phyloP scores from a whole-genome alignment of 2,329 filamentous ascomycete species.

The Aspergillus alliaceus region DNA sequence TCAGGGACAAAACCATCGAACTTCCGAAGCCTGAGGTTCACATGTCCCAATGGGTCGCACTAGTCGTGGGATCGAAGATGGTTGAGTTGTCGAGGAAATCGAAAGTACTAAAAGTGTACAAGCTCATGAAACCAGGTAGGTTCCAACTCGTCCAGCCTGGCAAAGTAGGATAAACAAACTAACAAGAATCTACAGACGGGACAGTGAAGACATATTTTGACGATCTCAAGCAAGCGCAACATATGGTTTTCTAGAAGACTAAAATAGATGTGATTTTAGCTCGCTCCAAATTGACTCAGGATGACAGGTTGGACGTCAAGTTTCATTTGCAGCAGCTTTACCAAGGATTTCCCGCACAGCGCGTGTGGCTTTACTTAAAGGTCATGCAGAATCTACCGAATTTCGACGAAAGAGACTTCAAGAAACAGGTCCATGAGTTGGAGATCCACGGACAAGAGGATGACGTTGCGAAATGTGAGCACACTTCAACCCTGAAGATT shows the following conservation, averaged over 20 bases:
- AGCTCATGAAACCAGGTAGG: not conserved
- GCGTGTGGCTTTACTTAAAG: not conserved
- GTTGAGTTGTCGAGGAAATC: not conserved
- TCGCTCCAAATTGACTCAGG: not conserved
- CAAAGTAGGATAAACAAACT: not conserved
- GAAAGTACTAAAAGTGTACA: not conserved
- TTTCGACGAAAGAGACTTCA: not conserved
- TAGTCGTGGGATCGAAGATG: not conserved
- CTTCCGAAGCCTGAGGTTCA: not conserved
- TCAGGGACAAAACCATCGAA: not conserved
- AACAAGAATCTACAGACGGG: not conserved
- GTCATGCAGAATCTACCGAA: not conserved
- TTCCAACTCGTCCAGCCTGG: not conserved
- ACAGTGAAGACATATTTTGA: not conserved
- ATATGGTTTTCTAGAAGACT: not conserved
- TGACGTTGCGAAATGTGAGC: not conserved
- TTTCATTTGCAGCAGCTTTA: not conserved
- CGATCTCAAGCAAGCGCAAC: not conserved
- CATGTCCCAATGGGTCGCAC: not conserved
- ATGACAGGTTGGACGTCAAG: not conserved
- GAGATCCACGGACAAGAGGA: not conserved
- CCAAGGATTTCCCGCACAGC: not conserved
- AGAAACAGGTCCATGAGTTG: not conserved
- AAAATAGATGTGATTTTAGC: not conserved
- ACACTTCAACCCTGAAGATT: too few species aligned